Percentiles rank a stretch among this genome's conserved stretches.
phyloP scores from a whole-genome alignment of 2,329 filamentous ascomycete species.

The Verticillium nonalfalfae region DNA sequence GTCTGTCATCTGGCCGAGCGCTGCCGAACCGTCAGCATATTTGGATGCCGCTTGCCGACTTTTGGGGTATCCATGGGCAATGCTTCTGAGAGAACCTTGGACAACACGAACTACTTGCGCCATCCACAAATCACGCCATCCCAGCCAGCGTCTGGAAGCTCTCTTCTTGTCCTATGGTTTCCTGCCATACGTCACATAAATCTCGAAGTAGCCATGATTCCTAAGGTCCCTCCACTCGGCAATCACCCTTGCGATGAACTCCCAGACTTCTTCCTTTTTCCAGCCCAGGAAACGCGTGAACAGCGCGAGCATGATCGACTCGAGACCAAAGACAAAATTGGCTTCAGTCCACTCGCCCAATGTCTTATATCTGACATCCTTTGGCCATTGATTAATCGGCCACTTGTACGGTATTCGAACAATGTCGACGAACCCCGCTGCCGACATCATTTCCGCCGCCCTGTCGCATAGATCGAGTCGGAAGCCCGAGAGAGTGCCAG shows the following conservation, averaged over 20 bases:
- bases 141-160: not conserved
- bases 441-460: constrained; percentile 18
- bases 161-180: not conserved
- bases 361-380: constrained; percentile 16
- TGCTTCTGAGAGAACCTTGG: no score
- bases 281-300: constrained; percentile 19
- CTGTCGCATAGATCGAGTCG: constrained; percentile 18
- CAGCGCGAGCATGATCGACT: constrained; percentile 24
- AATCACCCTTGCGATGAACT: constrained; percentile 19
- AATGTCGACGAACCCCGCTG: constrained; percentile 17
- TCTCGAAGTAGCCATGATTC: constrained; percentile 31
- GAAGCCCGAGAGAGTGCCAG: constrained; percentile 20
- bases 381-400: constrained; percentile 21
- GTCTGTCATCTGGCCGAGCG: not conserved
- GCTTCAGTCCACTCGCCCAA: constrained; percentile 18
- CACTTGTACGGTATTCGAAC: constrained; percentile 16
- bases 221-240: constrained; percentile 24
- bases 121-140: not conserved
- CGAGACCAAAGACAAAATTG: constrained; percentile 19
- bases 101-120: no score
- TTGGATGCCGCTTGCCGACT: no score
- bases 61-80: no score
- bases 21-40: not conserved
- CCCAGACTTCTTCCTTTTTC: constrained; percentile 21
- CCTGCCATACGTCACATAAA: constrained; percentile 19